Evolutionary conservation across 176 grass and related monocot species (phyloP), one percentile per base, ranked within the genome.

Genomic region (Olyra latifolia): DNA sequence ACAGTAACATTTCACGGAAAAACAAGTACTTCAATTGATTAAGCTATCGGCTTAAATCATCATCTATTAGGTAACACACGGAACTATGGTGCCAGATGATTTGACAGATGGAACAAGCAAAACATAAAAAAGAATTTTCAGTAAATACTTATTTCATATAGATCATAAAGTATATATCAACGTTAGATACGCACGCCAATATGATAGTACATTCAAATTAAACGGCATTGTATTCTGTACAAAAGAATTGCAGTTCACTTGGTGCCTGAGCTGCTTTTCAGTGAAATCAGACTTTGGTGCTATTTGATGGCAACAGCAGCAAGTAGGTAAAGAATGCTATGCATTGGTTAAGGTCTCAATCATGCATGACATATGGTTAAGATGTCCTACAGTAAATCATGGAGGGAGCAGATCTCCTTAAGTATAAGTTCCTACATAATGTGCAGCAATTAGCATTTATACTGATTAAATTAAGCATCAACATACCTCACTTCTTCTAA

Each of bases 401-500:
- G 69, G 46, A 55, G 14, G 27, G 16, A 74, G 70, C n/a, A 38
- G 27, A 58, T 39, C n/a, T 68, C 3, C 12, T 47, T 81, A 50
- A 28, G 59, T 24, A 72, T 3, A 41, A 13, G 19, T 75, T 66
- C 30, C 56, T 38, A 47, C 20, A 44, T 38, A 46, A 55, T 59
- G 7, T 68, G 17, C 52, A 83, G 7, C 15, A 48, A 30, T 61
- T 47, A 72, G 28, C 57, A 78, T 32, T 4, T 20, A 77, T 30
- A 50, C 27, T 63, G 24, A 78, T 29, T 75, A 45, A 83, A 16
- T 20, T 29, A 35, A 6, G 45, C 24, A 82, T 85, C 29, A 65
- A 45, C 81, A 83, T 89, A 99, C 97, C 91, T 99, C 97, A 73
- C 78, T 83, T 91, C 97, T 90, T 88, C 88, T 86, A 47, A 89